These are phyloP conservation scores for Vitis cinerea DNA, from an alignment of 164 flowering plant species.

Conservation along the genomic window DNA sequence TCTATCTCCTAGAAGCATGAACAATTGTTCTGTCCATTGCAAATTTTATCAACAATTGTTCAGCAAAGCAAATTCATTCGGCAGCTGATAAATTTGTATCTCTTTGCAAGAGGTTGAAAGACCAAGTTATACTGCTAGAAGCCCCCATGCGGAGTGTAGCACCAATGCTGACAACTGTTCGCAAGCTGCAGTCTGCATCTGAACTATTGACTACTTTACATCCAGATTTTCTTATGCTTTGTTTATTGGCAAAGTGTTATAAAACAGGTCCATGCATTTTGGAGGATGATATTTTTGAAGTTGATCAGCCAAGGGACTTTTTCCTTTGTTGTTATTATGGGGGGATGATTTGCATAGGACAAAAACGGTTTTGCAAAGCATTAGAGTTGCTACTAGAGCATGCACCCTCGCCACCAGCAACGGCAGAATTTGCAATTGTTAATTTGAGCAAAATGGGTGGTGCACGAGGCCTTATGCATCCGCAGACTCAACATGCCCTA, in stretches of 20 bases:
- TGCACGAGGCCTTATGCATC: no score
- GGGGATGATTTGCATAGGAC: conserved; percentile 12
- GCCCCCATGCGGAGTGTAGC: conserved; percentile 80
- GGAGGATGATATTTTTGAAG: conserved; percentile 77
- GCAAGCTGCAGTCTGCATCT: conserved; percentile 65
- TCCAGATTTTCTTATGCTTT: conserved; percentile 83
- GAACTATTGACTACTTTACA: conserved; percentile 83
- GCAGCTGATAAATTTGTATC: conserved; percentile 73
- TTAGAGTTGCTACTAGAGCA: no score
- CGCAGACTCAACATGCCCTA: no score
- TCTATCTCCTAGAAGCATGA: conserved; percentile 35
- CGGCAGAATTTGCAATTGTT: no score
- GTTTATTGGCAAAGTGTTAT: conserved; percentile 77
- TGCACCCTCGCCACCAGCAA: no score
- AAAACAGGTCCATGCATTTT: conserved; percentile 66
- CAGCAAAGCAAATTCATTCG: conserved; percentile 69
- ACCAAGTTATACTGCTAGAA: conserved; percentile 58
- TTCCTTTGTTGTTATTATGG: conserved; percentile 94
- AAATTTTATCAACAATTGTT: conserved; percentile 61
- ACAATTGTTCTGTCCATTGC: conserved; percentile 40
- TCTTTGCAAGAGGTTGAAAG: conserved; percentile 75
- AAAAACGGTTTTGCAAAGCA: no score
- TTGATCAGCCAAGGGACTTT: conserved; percentile 85
- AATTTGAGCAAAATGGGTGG: no score
- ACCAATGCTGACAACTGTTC: conserved; percentile 72